These are phyloP conservation scores for Stenogyne calaminthoides DNA, from an alignment of 305 asterid species.

Conservation along the genomic window DNA sequence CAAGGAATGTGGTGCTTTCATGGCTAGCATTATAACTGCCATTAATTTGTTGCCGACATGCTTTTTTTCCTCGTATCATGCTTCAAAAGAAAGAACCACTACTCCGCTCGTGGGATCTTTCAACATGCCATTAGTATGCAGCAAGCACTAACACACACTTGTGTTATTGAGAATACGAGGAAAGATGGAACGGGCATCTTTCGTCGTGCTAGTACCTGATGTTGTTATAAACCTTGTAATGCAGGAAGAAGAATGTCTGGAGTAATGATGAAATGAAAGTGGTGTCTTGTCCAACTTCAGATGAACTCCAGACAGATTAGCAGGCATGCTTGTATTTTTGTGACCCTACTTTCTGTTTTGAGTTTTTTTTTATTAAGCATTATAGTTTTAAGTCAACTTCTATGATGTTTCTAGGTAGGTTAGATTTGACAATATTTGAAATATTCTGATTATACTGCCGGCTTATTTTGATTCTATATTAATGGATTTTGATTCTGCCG, in stretches of 20 bases:
- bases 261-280: conserved; percentile 22
- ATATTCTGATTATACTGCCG: background rate
- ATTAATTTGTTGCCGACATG: background rate
- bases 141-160: background rate
- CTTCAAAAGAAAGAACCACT: background rate
- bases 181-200: background rate
- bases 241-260: background rate
- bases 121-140: background rate
- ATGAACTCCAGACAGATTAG: conserved; percentile 17
- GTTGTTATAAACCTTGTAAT: background rate
- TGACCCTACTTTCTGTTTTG: conserved; percentile 1
- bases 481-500: background rate
- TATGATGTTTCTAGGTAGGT: background rate
- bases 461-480: background rate
- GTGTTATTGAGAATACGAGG: background rate
- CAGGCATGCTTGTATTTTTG: background rate
- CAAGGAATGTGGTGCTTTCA: conserved; percentile 42
- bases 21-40: conserved; percentile 33
- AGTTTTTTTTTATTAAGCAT: background rate
- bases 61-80: background rate
- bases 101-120: background rate
- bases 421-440: background rate
- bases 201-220: background rate
- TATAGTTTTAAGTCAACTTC: conserved; percentile 23
- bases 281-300: conserved; percentile 22